Evolutionary conservation across 1,284 basidiomycete genomes (phyloP).

Genomic region (Pascua guehoae): DNA sequence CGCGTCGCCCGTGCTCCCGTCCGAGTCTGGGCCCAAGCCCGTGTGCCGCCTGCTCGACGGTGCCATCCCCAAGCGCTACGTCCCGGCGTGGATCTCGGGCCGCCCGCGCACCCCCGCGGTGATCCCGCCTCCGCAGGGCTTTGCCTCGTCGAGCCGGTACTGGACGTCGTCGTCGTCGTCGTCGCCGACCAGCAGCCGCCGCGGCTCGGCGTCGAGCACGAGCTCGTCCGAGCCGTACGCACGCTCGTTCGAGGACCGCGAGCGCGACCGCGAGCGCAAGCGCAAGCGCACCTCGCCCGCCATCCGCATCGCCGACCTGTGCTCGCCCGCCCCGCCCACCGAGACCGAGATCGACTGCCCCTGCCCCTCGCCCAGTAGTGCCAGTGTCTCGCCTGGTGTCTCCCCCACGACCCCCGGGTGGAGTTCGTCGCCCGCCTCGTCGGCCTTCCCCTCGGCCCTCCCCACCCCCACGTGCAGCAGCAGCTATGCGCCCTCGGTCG

Average conservation of each 20-base stretch:
- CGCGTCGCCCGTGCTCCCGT: neutral
- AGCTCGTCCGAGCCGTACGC: neutral
- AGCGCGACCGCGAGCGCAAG: neutral
- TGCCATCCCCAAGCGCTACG: neutral
- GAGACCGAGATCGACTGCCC: neutral
- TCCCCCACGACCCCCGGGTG: neutral
- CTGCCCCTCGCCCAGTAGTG: neutral
- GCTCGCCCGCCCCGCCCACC: neutral
- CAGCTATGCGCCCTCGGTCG: neutral
- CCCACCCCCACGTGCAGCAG: neutral
- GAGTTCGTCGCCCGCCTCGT: neutral
- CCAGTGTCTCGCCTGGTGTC: neutral
- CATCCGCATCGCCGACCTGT: neutral
- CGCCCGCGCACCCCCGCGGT: neutral
- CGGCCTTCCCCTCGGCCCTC: neutral
- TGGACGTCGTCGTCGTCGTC: neutral
- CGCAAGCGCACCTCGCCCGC: neutral
- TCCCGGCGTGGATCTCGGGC: neutral
- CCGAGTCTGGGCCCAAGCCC: neutral
- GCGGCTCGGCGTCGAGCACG: neutral
- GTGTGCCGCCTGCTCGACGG: neutral
- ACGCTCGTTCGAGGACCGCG: neutral
- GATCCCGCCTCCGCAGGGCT: neutral
- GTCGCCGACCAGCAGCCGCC: neutral
- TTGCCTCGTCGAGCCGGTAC: neutral